phyloP scores from a whole-genome alignment of 208 protist genomes.

The Wallacemonas sp. region DNA sequence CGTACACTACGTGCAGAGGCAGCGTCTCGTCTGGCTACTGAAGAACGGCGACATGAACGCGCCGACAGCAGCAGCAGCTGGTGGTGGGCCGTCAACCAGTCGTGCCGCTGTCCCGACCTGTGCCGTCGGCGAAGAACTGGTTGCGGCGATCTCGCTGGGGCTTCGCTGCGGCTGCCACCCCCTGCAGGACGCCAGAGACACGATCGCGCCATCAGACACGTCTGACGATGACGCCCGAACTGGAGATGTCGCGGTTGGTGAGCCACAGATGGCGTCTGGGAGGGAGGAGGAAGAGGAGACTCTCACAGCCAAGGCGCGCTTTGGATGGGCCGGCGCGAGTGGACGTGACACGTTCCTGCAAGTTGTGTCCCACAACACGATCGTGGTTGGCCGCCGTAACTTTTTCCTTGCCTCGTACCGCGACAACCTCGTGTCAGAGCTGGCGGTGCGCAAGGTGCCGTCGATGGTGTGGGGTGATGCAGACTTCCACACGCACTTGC shows the following conservation, averaged over 20 bases:
- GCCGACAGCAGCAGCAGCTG: no score
- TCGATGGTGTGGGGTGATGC: conserved; percentile 12
- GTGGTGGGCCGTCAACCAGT: no score
- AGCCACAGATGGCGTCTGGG: no score
- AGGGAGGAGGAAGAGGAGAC: background rate
- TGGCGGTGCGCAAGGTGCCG: conserved; percentile 9
- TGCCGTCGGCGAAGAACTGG: conserved; percentile 18
- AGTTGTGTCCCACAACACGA: conserved; percentile 10
- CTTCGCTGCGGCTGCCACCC: background rate
- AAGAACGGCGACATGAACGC: no score
- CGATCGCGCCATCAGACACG: no score
- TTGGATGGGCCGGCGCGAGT: background rate
- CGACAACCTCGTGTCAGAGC: background rate
- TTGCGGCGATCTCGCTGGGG: conserved; percentile 17
- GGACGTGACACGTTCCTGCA: background rate
- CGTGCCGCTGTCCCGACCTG: background rate
- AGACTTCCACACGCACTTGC: conserved; percentile 15
- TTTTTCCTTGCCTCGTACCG: conserved; percentile 19
- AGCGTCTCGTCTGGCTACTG: conserved; percentile 26
- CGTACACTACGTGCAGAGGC: conserved; percentile 21
- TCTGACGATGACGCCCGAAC: no score
- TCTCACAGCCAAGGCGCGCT: background rate
- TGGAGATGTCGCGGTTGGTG: no score
- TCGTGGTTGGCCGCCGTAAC: conserved; percentile 12
- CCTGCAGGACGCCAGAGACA: background rate